Base-by-base conservation (phyloP, 768 basidiomycete species). In the Leccinum obscurum region DNA sequence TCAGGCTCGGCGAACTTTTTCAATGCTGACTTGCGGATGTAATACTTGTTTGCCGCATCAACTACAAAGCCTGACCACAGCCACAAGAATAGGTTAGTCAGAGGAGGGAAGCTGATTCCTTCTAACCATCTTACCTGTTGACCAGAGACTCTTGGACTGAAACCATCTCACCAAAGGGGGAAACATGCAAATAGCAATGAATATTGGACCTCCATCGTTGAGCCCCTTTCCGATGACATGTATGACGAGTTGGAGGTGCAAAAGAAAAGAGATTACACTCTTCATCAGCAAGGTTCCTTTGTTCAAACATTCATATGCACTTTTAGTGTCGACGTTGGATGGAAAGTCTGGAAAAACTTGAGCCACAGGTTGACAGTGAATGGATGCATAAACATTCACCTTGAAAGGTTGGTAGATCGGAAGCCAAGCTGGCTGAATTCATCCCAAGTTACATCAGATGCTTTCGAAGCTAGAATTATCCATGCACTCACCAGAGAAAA, bases 381-480 rank as follows among this genome's bases (percentile, higher is more conserved):
- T 3, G 37, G 17, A 3, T n/a, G n/a, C 28, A 41, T 9, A 46
- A 15, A 41, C 5, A n/a, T 39, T 15, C 6, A 70, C 70, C 68
- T 50, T 70, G 60, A 15, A 64, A 62, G 4, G 68, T 71, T 13
- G 63, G 58, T 22, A 71, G 61, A 58, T 70, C 71, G n/a, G 48
- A 57, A 15, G 44, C 26, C 3, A 71, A 28, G 24, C 59, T 52
- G 50, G 63, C 70, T 71, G 37, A 34, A 44, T 37, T 54, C 34
- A 10, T 9, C 3, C 6, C 7, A 54, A 15, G 15, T 39, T 5
- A 17, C 37, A 39, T 8, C 15, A 39, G 37, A 39, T 11, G 51
- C 7, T 9, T 17, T 7, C 24, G 32, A 6, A n/a, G 30, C 39
- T 9, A 53, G 28, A 9, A 4, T 15, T 17, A 14, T 3, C 6